Conservation (phyloP, 768 basidiomycete genomes). For the Boletus huronensis region DNA sequence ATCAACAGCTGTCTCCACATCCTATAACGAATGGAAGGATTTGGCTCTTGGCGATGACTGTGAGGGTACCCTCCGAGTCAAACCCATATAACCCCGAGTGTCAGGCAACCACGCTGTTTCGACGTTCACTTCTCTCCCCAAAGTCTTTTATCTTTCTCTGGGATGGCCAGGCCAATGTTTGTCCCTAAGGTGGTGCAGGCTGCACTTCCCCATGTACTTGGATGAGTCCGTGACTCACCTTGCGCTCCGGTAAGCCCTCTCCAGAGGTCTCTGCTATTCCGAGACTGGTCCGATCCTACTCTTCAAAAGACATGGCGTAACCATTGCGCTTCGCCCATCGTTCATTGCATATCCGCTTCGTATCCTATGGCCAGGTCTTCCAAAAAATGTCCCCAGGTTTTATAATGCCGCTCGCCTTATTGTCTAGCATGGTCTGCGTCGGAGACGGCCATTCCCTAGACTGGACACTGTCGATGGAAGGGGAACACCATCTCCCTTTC, state of each 20-base stretch:
- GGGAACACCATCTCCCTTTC: not conserved
- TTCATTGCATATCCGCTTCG: not conserved
- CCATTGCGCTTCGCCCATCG: not conserved
- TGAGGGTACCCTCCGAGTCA: conserved; percentile 13
- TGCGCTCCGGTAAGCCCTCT: not conserved
- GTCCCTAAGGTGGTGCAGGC: not conserved
- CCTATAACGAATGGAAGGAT: not conserved
- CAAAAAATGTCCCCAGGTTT: not conserved
- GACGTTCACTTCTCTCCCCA: not conserved
- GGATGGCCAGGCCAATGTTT: not conserved
- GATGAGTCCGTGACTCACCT: not conserved
- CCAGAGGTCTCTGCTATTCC: not conserved
- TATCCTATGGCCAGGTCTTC: not conserved
- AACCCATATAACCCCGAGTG: not conserved
- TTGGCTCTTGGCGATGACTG: conserved; percentile 6
- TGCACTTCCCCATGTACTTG: not conserved
- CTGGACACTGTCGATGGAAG: not conserved
- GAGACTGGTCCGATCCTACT: not conserved
- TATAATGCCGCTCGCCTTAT: not conserved
- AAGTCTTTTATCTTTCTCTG: not conserved
- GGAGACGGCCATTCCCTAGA: not conserved
- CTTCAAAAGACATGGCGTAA: not conserved
- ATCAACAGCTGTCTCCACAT: not conserved
- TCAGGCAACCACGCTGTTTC: not conserved
- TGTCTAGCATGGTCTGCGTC: not conserved